Evolutionary conservation across 2,329 filamentous ascomycete genomes (phyloP), one percentile per base, ranked within the genome.

Genomic region (Talaromyces albobiverticillius): DNA sequence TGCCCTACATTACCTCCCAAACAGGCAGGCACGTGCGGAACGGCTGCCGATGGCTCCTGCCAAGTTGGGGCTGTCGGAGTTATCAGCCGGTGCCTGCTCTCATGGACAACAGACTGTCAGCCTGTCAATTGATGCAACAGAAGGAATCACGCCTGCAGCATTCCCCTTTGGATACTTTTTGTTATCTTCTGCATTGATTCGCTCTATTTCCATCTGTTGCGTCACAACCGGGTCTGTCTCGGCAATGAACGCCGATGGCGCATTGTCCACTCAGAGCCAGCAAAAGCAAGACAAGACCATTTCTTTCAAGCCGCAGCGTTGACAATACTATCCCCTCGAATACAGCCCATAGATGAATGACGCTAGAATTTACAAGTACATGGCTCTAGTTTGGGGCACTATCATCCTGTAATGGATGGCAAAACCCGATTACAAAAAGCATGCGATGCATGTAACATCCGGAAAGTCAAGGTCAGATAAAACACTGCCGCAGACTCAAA

Each of bases 381-480:
- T 38, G 34, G 34, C 34, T 38, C 18, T 18, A 20, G 18, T 3
- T 7, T 22, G 7, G 14, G 8, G 16, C n/a, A 22, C 41, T 36
- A 38, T 13, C 50, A 29, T 55, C 43, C 51, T 26, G 20, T 41
- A 13, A 72, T 72, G 70, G 69, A 71, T 61, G 57, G 61, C 53
- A 69, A 71, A 65, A 68, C 68, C 45, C 67, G 78, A 58, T 62
- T 80, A 60, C 71, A 75, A 53, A 79, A 79, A 67, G 78, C 78
- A 48, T 80, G 78, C 65, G 78, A 80, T 65, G 77, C 76, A 57
- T 80, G 78, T 58, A 79, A 76, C 64, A 76, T 78, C 51, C 71
- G 78, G 31, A 80, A 80, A 64, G 78, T 80, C 51, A 80, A 80
- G 71, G 77, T 79, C 63, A 53, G 63, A 48, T n/a, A 10, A 22